These are phyloP conservation scores for Picochlorum sp. DNA, from an alignment of 139 green algal genomes.

Conservation along the genomic window DNA sequence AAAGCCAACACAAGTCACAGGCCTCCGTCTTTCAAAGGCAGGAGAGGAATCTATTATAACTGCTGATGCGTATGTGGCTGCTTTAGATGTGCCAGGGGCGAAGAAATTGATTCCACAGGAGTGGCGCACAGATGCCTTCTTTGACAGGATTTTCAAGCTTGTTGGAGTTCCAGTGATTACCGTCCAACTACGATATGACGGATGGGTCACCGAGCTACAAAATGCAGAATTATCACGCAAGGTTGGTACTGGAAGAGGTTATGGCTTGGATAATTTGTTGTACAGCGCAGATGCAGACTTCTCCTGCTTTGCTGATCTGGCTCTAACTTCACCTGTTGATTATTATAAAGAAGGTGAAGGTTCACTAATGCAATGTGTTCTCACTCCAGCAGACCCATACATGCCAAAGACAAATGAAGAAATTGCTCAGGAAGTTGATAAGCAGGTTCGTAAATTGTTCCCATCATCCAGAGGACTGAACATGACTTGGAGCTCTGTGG, in stretches of 20 bases:
- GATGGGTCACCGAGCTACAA: constrained; percentile 92
- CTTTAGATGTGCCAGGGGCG: constrained; percentile 86
- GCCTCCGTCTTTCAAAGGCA: constrained; percentile 50
- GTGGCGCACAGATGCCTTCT: constrained; percentile 60
- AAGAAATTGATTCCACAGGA: constrained; percentile 71
- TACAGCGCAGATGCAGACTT: constrained; percentile 89
- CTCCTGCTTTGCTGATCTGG: constrained; percentile 93
- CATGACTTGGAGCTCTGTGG: constrained; percentile 71
- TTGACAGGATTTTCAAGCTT: constrained; percentile 88
- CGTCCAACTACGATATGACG: constrained; percentile 91
- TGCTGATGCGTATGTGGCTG: constrained; percentile 87
- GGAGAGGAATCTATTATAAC: constrained; percentile 43
- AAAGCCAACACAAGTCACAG: constrained; percentile 46
- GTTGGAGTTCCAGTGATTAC: constrained; percentile 92
- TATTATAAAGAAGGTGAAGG: constrained; percentile 88
- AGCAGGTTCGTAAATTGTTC: constrained; percentile 79
- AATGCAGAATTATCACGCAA: constrained; percentile 27
- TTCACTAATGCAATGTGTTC: constrained; percentile 87
- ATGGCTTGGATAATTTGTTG: constrained; percentile 87
- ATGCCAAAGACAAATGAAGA: constrained; percentile 85
- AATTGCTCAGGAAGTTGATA: constrained; percentile 73
- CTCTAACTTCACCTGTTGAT: constrained; percentile 76
- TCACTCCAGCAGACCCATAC: constrained; percentile 85
- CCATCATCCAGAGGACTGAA: constrained; percentile 62
- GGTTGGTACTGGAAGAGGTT: constrained; percentile 11